These are phyloP conservation scores for Trichoderma asperelloides DNA, from an alignment of 495 filamentous ascomycete genomes.

Conservation along the genomic window DNA sequence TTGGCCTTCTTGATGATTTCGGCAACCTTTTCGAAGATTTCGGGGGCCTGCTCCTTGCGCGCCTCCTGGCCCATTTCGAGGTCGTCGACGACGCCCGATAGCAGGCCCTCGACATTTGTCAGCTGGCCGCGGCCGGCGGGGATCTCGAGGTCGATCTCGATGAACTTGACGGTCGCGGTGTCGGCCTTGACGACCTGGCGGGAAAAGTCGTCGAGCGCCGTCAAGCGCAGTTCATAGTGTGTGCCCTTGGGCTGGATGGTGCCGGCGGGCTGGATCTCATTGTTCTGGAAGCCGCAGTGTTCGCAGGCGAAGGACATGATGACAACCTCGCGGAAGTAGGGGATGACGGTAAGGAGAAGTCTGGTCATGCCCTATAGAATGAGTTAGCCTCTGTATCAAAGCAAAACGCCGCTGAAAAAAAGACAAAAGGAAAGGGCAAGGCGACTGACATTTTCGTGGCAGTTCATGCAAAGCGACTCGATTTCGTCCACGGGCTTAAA, in stretches of 20 bases:
- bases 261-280: slow-evolving; percentile 82
- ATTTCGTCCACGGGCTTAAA: slow-evolving; percentile 51
- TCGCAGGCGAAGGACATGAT: slow-evolving; percentile 93
- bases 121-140: slow-evolving; percentile 81
- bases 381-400: slow-evolving; percentile 9
- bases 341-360: slow-evolving; percentile 80
- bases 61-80: slow-evolving; percentile 65
- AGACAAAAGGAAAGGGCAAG: background rate
- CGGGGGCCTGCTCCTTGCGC: slow-evolving; percentile 62
- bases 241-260: slow-evolving; percentile 81
- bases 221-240: slow-evolving; percentile 68
- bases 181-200: slow-evolving; percentile 90
- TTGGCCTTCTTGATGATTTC: slow-evolving; percentile 60
- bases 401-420: background rate
- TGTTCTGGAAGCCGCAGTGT: slow-evolving; percentile 80
- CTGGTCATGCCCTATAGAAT: slow-evolving; percentile 64
- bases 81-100: slow-evolving; percentile 65
- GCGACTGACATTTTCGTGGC: slow-evolving; percentile 63
- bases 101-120: slow-evolving; percentile 83
- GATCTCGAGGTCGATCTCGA: slow-evolving; percentile 83
- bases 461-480: slow-evolving; percentile 41
- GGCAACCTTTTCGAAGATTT: slow-evolving; percentile 66
- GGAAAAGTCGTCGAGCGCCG: slow-evolving; percentile 60
- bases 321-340: slow-evolving; percentile 93
- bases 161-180: slow-evolving; percentile 67